Base-by-base conservation (phyloP, 257 asterid genomes). In the Mitragyna speciosa region DNA sequence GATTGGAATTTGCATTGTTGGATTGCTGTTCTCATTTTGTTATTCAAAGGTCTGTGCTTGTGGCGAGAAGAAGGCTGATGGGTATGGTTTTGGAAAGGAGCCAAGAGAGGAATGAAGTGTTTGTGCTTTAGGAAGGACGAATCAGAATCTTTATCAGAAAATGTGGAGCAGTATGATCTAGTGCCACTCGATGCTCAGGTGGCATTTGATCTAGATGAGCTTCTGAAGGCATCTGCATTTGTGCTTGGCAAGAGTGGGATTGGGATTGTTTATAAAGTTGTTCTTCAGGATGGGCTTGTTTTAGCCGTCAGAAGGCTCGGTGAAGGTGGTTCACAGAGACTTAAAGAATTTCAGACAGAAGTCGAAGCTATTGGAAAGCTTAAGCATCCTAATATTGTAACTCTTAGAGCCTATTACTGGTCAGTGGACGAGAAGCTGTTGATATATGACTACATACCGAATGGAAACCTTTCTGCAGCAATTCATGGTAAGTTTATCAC, bases 351-450 rank as follows among this genome's bases (percentile, higher is more conserved):
- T 63, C 96, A 90, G 63, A 91, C 91, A 0, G 98, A 93, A 81
- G 99, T 95, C 0, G 98, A 95, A 84, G 98, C 99, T 2, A 89
- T 95, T 79, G 99, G 97, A 43, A 95, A 93, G 88, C 86, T 93
- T 11, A 89, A 89, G n/a, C 98, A 95, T 82, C 96, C 91, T 0
- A 91, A 93, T 82, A 70, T 95, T 0, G 95, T 83, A 12, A 90
- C 92, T 15, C 96, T 95, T 6, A 85, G 90, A 79, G 99, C 99
- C 64, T 95, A 95, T 79, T 95, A 95, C 80, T 95, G 97, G 98
- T 94, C 99, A 0, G 94, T 87, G 33, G 98, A 95, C 43, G 99
- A 95, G 87, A 95, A 95, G 89, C 91, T 93, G 7, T 87, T 95
- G 67, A 93, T 95, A 76, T 91, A 94, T 61, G 96, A 95, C 56